Percentiles rank a stretch among this genome's conserved stretches.
Evolutionary conservation across 2,329 filamentous ascomycete genomes (phyloP).

Genomic region (Paramyrothecium sp.): DNA sequence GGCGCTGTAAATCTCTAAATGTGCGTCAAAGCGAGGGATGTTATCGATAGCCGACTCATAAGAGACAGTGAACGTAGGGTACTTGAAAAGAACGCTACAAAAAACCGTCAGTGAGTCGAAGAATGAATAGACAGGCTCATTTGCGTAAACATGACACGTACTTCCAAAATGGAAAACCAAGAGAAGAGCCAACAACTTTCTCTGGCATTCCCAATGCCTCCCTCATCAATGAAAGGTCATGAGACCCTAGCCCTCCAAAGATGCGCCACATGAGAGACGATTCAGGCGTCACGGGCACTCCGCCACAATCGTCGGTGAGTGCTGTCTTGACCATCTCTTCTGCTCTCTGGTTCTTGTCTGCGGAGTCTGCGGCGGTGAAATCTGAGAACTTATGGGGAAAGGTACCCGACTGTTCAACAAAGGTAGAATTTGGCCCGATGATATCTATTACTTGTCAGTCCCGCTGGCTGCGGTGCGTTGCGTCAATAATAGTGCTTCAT

Average conservation of each 20-base stretch:
- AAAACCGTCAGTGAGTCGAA: background rate
- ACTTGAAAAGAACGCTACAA: slow-evolving; percentile 32
- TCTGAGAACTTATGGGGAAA: slow-evolving; percentile 36
- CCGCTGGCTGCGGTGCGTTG: too few relatives aligned
- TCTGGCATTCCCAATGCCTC: background rate
- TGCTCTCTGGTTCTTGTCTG: background rate
- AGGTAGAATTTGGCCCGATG: slow-evolving; percentile 50
- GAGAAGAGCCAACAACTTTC: background rate
- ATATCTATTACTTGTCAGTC: slow-evolving; percentile 13
- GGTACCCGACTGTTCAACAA: slow-evolving; percentile 46
- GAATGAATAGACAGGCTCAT: too few relatives aligned
- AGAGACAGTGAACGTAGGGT: slow-evolving; percentile 41
- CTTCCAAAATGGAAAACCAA: slow-evolving; percentile 12
- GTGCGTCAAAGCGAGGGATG: slow-evolving; percentile 49
- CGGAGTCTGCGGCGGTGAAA: slow-evolving; percentile 2
- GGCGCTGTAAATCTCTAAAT: slow-evolving; percentile 46
- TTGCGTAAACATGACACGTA: background rate
- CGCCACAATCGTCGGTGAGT: slow-evolving; percentile 6
- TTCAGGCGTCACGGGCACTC: too few relatives aligned
- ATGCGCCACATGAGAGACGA: too few relatives aligned
- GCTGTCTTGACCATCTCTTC: slow-evolving; percentile 10
- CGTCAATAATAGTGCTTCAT: too few relatives aligned
- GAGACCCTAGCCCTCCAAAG: too few relatives aligned
- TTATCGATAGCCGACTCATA: slow-evolving; percentile 55
- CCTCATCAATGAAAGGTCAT: too few relatives aligned